Evolutionary conservation across 345 rosid species (phyloP).

Genomic region (Citrus maxima): DNA sequence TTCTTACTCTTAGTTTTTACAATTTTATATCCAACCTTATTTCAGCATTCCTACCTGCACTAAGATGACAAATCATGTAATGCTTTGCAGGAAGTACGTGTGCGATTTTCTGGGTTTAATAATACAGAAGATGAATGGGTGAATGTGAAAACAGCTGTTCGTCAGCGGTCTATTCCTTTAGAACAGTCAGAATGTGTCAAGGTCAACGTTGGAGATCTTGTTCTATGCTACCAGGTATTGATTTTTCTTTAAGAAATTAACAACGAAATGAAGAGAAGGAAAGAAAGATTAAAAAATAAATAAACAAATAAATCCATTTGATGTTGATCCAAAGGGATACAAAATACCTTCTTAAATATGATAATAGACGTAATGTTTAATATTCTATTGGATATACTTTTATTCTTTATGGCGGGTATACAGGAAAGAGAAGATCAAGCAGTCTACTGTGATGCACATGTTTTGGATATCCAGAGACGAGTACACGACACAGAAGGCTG

Average conservation of each 20-base stretch:
- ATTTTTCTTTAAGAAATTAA: neutral
- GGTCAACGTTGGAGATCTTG: conserved; percentile 63
- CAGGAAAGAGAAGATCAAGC: conserved; percentile 63
- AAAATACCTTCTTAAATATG: neutral
- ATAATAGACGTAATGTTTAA: neutral
- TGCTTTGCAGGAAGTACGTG: conserved; percentile 72
- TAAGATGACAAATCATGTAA: neutral
- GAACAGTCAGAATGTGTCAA: conserved; percentile 73
- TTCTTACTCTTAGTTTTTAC: neutral
- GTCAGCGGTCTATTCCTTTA: conserved; percentile 79
- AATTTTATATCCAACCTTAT: too few species aligned
- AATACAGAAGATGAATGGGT: conserved; percentile 88
- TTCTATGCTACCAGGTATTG: conserved; percentile 70
- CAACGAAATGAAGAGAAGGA: neutral
- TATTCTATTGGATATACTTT: neutral
- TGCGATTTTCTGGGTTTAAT: conserved; percentile 65
- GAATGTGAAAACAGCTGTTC: conserved; percentile 48
- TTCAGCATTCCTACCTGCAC: neutral
- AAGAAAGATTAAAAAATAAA: neutral
- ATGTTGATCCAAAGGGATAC: neutral
- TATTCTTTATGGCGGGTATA: conserved; percentile 3
- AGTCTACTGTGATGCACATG: conserved; percentile 63
- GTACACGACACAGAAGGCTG: conserved; percentile 48
- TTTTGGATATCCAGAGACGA: conserved; percentile 50
- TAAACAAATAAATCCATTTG: neutral